phyloP scores from a whole-genome alignment of 164 flowering plant species.

The Platanus orientalis region DNA sequence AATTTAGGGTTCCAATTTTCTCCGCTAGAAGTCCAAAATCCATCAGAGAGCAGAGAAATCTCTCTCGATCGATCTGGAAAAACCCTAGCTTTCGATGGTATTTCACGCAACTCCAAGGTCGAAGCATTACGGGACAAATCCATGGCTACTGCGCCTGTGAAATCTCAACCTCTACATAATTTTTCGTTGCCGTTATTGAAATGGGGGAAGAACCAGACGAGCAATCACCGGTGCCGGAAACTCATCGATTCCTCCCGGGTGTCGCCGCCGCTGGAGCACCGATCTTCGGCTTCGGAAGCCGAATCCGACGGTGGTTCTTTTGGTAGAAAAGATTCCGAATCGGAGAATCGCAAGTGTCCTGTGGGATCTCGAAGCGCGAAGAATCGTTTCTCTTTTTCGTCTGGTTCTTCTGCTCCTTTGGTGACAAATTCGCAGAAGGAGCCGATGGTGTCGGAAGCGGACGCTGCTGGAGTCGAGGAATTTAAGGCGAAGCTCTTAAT shows the following conservation, averaged over 20 bases:
- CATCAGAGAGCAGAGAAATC: neutral
- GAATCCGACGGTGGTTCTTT: slow-evolving; percentile 10
- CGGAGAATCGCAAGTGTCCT: neutral
- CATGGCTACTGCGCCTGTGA: slow-evolving; percentile 47
- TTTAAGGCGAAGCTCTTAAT: neutral
- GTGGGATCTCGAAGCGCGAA: slow-evolving; percentile 24
- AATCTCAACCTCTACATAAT: slow-evolving; percentile 55
- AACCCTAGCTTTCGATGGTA: neutral
- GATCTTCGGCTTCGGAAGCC: neutral
- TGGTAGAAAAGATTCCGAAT: slow-evolving; percentile 1
- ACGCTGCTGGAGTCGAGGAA: neutral
- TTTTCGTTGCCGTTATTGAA: slow-evolving; percentile 36
- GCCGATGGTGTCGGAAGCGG: neutral
- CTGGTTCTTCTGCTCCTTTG: slow-evolving; percentile 6
- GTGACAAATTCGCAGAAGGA: neutral
- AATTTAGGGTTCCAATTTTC: too few relatives aligned
- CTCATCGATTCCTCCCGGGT: slow-evolving; percentile 6
- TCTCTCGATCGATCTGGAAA: neutral
- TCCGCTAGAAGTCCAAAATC: too few relatives aligned
- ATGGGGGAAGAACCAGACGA: slow-evolving; percentile 39
- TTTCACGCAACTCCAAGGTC: neutral
- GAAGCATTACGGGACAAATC: neutral
- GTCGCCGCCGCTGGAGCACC: slow-evolving; percentile 5
- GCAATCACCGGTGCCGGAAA: slow-evolving; percentile 20
- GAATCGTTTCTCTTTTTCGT: slow-evolving; percentile 14